These are phyloP conservation scores for Backusella morwellensis DNA, from an alignment of 192 early-diverging fungal genomes.

Conservation along the genomic window DNA sequence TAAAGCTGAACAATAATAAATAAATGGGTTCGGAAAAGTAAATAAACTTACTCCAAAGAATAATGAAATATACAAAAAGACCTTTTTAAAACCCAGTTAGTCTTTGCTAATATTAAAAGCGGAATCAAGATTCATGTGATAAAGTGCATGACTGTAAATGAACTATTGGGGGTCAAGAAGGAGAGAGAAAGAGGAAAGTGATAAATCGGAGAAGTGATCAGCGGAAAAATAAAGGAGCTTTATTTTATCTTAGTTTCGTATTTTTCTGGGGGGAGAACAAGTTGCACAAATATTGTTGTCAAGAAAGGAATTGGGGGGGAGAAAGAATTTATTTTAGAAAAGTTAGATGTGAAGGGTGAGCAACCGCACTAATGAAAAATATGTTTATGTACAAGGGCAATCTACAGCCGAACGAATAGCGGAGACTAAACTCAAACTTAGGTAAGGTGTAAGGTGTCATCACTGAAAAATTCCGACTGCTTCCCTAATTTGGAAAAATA, in stretches of 20 bases:
- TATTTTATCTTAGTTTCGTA: slow-evolving; percentile 2
- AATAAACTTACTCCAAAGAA: neutral
- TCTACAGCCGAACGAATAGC: neutral
- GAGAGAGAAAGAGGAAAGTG: neutral
- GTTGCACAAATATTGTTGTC: slow-evolving; percentile 9
- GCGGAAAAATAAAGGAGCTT: slow-evolving; percentile 4
- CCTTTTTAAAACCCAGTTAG: neutral
- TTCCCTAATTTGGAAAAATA: neutral
- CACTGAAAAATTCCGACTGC: neutral
- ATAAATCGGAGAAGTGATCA: slow-evolving; percentile 9
- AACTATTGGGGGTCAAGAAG: neutral
- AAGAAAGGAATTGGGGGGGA: slow-evolving; percentile 8
- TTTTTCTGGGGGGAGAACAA: neutral
- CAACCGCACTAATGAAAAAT: neutral
- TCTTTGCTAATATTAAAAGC: slow-evolving; percentile 6
- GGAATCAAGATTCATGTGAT: slow-evolving; percentile 8
- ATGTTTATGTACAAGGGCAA: slow-evolving; percentile 13
- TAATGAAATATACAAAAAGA: neutral
- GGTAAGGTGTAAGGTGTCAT: neutral
- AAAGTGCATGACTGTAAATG: slow-evolving; percentile 9
- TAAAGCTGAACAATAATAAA: neutral
- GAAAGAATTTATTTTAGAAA: neutral
- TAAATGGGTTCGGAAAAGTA: neutral
- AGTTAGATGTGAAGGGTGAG: neutral
- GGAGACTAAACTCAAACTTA: slow-evolving; percentile 12